Evolutionary conservation across 1,284 basidiomycete species (phyloP).

Genomic region (Violaceomyces palustris): DNA sequence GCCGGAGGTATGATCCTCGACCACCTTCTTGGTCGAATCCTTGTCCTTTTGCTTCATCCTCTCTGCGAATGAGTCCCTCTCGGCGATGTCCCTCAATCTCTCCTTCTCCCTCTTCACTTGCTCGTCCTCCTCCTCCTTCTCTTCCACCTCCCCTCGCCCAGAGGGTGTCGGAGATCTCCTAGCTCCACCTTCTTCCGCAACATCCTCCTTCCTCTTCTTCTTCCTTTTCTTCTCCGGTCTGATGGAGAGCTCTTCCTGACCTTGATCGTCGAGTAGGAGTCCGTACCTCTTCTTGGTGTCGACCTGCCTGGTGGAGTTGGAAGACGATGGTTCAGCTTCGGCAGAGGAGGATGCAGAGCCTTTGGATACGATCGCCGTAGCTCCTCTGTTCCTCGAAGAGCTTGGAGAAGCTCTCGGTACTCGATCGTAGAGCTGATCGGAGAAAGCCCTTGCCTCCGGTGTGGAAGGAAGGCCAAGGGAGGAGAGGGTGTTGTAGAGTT

Average conservation of each 20-base stretch:
- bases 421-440: conserved; percentile 68
- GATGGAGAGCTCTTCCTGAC: conserved; percentile 34
- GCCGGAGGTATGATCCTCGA: conserved; percentile 72
- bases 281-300: conserved; percentile 39
- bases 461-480: conserved; percentile 74
- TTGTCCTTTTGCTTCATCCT: conserved; percentile 78
- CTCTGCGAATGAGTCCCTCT: conserved; percentile 87
- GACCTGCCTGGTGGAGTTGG: too few relatives aligned
- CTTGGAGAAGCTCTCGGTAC: conserved; percentile 64
- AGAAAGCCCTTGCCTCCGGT: conserved; percentile 72
- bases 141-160: conserved; percentile 33
- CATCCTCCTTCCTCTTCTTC: conserved; percentile 67
- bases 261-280: conserved; percentile 30
- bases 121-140: conserved; percentile 56
- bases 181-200: too few relatives aligned
- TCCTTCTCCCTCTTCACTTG: conserved; percentile 72
- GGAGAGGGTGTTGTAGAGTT: conserved; percentile 69
- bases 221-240: conserved; percentile 52
- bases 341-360: not conserved
- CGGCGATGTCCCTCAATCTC: conserved; percentile 70
- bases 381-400: conserved; percentile 58
- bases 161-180: too few relatives aligned
- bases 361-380: conserved; percentile 61
- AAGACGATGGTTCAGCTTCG: not conserved
- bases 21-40: conserved; percentile 80